These are phyloP conservation scores for Eucalyptus fibrosa DNA, from an alignment of 345 rosid genomes.

Conservation along the genomic window DNA sequence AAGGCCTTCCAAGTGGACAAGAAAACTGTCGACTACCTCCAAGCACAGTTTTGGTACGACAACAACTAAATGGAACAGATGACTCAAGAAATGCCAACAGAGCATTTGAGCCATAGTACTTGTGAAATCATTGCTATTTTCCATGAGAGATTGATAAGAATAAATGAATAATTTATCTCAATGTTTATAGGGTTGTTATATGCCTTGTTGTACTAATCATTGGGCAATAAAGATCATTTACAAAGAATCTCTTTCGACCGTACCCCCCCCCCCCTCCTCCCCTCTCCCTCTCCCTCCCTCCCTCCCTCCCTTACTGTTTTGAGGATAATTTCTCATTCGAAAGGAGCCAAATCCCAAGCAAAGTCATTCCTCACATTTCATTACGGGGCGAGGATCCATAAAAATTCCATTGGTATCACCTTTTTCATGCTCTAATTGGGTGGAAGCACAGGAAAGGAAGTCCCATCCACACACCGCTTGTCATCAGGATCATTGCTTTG, in stretches of 20 bases:
- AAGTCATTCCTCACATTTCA: neutral
- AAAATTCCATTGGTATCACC: neutral
- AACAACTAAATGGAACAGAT: neutral
- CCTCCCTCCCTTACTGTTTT: no score
- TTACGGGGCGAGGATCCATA: neutral
- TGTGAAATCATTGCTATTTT: neutral
- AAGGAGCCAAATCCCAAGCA: neutral
- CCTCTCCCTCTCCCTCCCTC: no score
- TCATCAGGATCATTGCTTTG: neutral
- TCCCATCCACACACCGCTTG: neutral
- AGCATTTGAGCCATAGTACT: neutral
- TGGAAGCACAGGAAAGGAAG: neutral
- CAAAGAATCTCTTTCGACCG: neutral
- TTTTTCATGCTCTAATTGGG: neutral
- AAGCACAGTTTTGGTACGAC: slow-evolving; percentile 7
- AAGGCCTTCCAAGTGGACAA: slow-evolving; percentile 22
- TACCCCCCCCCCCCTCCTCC: no score
- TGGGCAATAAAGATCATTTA: neutral
- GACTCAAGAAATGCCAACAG: neutral
- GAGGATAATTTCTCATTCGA: neutral
- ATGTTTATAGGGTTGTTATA: neutral
- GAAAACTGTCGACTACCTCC: slow-evolving; percentile 3
- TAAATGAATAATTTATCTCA: neutral
- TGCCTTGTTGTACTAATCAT: neutral
- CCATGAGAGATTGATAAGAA: neutral